A percentile compares a stretch with the other conserved stretches of the same genome.
Conservation (phyloP, 805 yeast genomes). For the Blastobotrys americana region DNA sequence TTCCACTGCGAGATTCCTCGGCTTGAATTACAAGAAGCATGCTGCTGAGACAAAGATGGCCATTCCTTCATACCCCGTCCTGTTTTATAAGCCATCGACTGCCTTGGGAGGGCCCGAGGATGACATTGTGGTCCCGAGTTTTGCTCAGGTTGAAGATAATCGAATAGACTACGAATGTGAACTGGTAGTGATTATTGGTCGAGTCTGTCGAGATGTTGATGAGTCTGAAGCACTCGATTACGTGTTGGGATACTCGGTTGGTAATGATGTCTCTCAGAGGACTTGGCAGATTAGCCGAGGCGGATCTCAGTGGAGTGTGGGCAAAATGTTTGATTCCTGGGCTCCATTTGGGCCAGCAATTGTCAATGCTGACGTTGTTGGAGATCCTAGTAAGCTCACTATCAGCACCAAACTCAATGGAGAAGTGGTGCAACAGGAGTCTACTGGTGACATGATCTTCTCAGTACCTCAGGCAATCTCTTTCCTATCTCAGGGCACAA, state of each 20-base stretch:
- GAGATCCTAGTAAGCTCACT: constrained; percentile 32
- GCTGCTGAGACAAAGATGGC: constrained; percentile 36
- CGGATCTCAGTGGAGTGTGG: constrained; percentile 46
- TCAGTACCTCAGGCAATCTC: constrained; percentile 37
- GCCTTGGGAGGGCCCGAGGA: constrained; percentile 40
- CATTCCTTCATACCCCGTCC: constrained; percentile 42
- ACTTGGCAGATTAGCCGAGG: constrained; percentile 50
- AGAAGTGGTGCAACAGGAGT: constrained; percentile 39
- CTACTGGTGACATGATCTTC: constrained; percentile 45
- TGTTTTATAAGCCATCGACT: constrained; percentile 45
- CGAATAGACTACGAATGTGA: constrained; percentile 49
- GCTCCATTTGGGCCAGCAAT: constrained; percentile 54
- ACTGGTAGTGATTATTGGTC: constrained; percentile 47
- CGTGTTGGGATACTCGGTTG: constrained; percentile 46
- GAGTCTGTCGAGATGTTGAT: constrained; percentile 38
- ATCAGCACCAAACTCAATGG: constrained; percentile 42
- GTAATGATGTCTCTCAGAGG: constrained; percentile 51
- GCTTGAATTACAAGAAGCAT: constrained; percentile 44
- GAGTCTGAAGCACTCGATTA: constrained; percentile 39
- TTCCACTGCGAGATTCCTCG: constrained; percentile 41
- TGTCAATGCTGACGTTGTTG: constrained; percentile 30
- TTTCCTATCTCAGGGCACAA: constrained; percentile 45
- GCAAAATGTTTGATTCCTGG: constrained; percentile 50
- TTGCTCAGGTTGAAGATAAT: constrained; percentile 29
- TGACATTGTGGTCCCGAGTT: constrained; percentile 34